phyloP scores from a whole-genome alignment of 352 stramenopile species.

The Phytophthora quininea region DNA sequence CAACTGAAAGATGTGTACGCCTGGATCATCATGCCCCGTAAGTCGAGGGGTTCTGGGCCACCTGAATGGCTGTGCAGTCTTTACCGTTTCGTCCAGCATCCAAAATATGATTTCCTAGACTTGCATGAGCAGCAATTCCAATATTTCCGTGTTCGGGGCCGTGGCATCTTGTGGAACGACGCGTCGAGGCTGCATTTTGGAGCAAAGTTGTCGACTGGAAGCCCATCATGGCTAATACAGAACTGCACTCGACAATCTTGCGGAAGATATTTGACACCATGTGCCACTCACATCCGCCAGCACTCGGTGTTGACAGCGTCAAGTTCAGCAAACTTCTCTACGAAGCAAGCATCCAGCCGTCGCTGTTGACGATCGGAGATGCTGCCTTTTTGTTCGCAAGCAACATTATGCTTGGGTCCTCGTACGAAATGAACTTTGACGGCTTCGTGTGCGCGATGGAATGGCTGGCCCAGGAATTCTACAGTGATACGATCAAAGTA shows the following conservation, averaged over 20 bases:
- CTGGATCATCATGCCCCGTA: constrained; percentile 40
- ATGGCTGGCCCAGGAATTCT: constrained; percentile 45
- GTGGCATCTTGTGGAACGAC: constrained; percentile 32
- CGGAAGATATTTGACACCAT: constrained; percentile 49
- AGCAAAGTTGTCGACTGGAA: constrained; percentile 64
- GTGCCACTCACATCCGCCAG: constrained; percentile 55
- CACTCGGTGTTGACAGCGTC: constrained; percentile 60
- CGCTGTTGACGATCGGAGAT: constrained; percentile 59
- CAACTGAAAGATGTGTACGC: constrained; percentile 41
- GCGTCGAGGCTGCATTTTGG: constrained; percentile 61
- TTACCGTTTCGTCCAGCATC: constrained; percentile 56
- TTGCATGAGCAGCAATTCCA: constrained; percentile 7
- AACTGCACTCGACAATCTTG: constrained; percentile 47
- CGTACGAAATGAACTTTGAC: constrained; percentile 67
- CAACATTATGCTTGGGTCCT: constrained; percentile 40
- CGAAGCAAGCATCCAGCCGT: constrained; percentile 59
- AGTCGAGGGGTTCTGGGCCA: constrained; percentile 9
- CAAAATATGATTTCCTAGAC: constrained; percentile 45
- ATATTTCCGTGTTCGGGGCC: constrained; percentile 49
- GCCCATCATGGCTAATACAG: constrained; percentile 26
- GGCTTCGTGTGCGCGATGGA: constrained; percentile 53
- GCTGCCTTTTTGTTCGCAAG: constrained; percentile 67
- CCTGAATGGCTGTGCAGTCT: constrained; percentile 63
- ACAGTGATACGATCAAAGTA: constrained; percentile 9
- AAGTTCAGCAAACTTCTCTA: constrained; percentile 84